Evolutionary conservation across 108 stramenopile species (phyloP).

Genomic region (Cylindrotheca closterium): DNA sequence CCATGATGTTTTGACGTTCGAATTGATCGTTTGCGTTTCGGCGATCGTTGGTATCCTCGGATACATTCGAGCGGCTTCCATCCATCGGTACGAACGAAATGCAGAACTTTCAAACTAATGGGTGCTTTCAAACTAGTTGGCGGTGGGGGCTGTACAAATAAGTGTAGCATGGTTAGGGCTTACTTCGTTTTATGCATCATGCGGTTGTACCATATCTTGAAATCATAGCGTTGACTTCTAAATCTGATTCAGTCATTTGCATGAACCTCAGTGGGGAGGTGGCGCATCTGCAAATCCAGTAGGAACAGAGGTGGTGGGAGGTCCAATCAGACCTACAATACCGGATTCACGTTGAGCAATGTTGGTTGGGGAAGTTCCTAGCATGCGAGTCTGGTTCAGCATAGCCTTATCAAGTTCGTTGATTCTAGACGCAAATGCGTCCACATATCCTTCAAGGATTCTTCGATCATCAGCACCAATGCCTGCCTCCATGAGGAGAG

Average conservation of each 20-base stretch:
- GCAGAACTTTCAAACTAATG: neutral
- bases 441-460: conserved; percentile 78
- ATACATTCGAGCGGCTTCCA: conserved; percentile 49
- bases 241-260: too few species aligned
- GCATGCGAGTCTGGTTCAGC: conserved; percentile 53
- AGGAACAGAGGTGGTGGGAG: conserved; percentile 10
- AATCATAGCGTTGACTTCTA: too few species aligned
- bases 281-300: neutral
- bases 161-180: too few species aligned
- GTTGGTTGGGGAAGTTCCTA: conserved; percentile 10
- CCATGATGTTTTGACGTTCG: conserved; percentile 69
- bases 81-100: neutral
- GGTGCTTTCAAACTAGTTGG: too few species aligned
- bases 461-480: conserved; percentile 67
- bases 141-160: too few species aligned
- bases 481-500: conserved; percentile 82
- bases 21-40: conserved; percentile 46
- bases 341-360: conserved; percentile 24
- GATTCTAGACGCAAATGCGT: conserved; percentile 83
- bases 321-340: conserved; percentile 41
- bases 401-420: conserved; percentile 72
- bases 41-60: conserved; percentile 61
- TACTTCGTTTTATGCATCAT: too few species aligned
- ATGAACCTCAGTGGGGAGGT: too few species aligned
- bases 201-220: too few species aligned